Evolutionary conservation across 2,329 filamentous ascomycete species (phyloP), one percentile per base, ranked within the genome.

Genomic region (Celoporthe dispersa): DNA sequence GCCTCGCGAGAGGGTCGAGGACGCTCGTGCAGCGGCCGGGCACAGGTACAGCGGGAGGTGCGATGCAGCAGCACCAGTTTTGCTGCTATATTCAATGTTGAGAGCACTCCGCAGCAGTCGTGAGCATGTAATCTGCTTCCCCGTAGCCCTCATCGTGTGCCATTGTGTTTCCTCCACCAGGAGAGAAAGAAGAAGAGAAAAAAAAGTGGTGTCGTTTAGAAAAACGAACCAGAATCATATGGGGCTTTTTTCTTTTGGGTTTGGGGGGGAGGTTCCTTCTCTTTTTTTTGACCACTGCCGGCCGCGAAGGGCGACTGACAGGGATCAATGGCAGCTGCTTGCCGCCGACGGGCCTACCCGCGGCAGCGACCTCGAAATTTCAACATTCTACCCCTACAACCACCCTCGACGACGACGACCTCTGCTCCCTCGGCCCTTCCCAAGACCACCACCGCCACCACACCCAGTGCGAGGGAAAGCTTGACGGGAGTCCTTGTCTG

Each of bases 1-100:
- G 7, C 19, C 44, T 39, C 16, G 31, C n/a, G 53, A 37, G 33
- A 63, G 57, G 11, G 61, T 67, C 16, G 68, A 66, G 51, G 28
- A 65, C 8, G 60, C 35, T 60, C 61, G 64, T 7, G 70, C 68
- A n/a, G 67, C 70, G 44, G 70, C 70, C 22, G 70, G 70, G 33
- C 70, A 71, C 12, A 71, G 64, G 44, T 70, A 71, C 14, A 71
- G 66, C 48, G 70, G 70, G n/a, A 71, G 33, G 41, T 48, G 60
- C 35, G 70, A 71, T 33, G 64, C 44, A 61, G 59, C 22, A 48
- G 22, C 44, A 9, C 16, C 22, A 8, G 19, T 19, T 3, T 37
- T 55, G 31, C 28, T 62, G 55, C 61, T 68, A 62, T 70, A 55
- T 4, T 70, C 68, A 19, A 68, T 66, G 41, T 71, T 65, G 25